A percentile compares a stretch with the other conserved stretches of the same genome.
phyloP scores from a whole-genome alignment of 495 filamentous ascomycete genomes.

The Aspergillus incahuasiensis region DNA sequence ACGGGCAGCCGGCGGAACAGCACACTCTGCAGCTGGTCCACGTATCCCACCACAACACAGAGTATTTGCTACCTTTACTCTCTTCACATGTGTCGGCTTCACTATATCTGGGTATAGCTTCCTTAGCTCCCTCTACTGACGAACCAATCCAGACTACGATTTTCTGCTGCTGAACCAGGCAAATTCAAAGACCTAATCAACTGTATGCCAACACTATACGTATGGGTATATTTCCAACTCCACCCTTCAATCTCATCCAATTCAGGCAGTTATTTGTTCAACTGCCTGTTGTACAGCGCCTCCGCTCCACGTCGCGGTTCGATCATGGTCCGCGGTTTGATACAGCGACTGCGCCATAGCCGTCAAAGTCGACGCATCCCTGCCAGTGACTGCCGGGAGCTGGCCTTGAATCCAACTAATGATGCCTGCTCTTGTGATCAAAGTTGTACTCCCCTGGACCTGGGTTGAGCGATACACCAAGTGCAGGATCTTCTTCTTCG shows the following conservation, averaged over 20 bases:
- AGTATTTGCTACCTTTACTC: neutral
- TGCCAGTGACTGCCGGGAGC: constrained; percentile 36
- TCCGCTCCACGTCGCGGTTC: constrained; percentile 64
- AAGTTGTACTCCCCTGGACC: constrained; percentile 76
- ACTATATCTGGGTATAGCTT: neutral
- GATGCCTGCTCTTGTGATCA: constrained; percentile 79
- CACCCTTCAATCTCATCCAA: neutral
- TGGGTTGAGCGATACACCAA: constrained; percentile 67
- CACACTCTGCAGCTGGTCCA: constrained; percentile 1
- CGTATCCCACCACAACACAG: constrained; percentile 1
- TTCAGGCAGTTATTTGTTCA: constrained; percentile 23
- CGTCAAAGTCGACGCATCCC: constrained; percentile 47
- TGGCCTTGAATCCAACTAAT: constrained; percentile 73
- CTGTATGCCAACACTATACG: neutral
- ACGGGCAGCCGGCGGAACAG: neutral
- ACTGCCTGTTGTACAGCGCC: constrained; percentile 34
- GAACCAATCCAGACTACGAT: neutral
- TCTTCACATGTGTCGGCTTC: too few species aligned
- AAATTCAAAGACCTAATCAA: neutral
- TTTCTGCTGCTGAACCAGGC: neutral
- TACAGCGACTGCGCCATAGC: constrained; percentile 58
- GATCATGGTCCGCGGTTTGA: constrained; percentile 63
- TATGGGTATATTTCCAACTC: constrained; percentile 4
- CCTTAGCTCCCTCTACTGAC: neutral
- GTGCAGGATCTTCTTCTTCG: constrained; percentile 64